These are phyloP conservation scores for Allium sativum DNA, from an alignment of 106 monocot genomes.

Conservation along the genomic window DNA sequence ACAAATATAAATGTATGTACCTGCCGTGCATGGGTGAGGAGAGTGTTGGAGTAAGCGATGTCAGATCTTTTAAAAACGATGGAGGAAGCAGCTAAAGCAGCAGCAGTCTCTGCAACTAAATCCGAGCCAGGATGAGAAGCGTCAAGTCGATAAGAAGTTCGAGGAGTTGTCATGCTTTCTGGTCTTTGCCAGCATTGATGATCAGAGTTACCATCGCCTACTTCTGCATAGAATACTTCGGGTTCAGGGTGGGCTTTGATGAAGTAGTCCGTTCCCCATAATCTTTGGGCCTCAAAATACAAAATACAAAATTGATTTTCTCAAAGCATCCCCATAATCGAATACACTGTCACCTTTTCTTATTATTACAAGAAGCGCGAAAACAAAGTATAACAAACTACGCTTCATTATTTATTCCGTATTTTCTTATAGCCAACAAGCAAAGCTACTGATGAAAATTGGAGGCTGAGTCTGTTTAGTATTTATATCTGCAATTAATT, in stretches of 20 bases:
- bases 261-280: too few relatives aligned
- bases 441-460: too few relatives aligned
- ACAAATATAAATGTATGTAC: slow-evolving; percentile 5
- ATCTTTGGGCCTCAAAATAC: too few relatives aligned
- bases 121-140: slow-evolving; percentile 36
- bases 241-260: slow-evolving; percentile 27
- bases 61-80: slow-evolving; percentile 29
- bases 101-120: slow-evolving; percentile 52
- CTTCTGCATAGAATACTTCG: slow-evolving; percentile 40
- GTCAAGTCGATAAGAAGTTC: slow-evolving; percentile 29
- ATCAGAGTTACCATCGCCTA: slow-evolving; percentile 74
- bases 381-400: too few relatives aligned
- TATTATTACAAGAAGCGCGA: too few relatives aligned
- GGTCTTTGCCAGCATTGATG: slow-evolving; percentile 73
- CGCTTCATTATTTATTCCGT: too few relatives aligned
- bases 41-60: slow-evolving; percentile 13
- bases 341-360: too few relatives aligned
- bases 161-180: slow-evolving; percentile 69
- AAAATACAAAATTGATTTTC: too few relatives aligned
- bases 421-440: too few relatives aligned
- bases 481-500: too few relatives aligned
- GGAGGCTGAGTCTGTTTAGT: too few relatives aligned
- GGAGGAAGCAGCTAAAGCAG: slow-evolving; percentile 52
- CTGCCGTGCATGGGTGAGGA: slow-evolving; percentile 39
- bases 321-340: too few relatives aligned